Percentiles rank a stretch among this genome's conserved stretches.
Evolutionary conservation across 1,284 basidiomycete species (phyloP).

Genomic region (Earliella scabrosa): DNA sequence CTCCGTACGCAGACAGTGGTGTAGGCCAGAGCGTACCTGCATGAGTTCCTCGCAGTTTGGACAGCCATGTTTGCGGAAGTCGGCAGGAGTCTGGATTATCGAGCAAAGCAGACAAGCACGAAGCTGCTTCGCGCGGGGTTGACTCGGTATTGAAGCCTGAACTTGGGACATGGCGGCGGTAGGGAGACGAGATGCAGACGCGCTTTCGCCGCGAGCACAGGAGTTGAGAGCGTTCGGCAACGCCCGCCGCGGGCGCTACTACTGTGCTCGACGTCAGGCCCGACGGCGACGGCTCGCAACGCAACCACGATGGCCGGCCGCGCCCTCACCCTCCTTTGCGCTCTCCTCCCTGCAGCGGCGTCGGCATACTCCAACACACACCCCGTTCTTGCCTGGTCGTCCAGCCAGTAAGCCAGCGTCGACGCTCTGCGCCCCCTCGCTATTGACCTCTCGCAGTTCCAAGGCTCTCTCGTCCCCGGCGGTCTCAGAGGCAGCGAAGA

Average conservation of each 20-base stretch:
- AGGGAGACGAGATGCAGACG: neutral
- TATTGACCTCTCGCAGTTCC: conserved; percentile 42
- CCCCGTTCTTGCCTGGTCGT: conserved; percentile 75
- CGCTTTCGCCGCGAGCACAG: neutral
- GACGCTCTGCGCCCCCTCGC: neutral
- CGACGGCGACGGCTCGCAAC: conserved; percentile 6
- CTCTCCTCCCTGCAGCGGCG: conserved; percentile 48
- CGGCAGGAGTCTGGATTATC: conserved; percentile 82
- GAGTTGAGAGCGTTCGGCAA: conserved; percentile 11
- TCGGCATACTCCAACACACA: conserved; percentile 61
- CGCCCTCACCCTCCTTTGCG: conserved; percentile 28
- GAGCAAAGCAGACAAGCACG: conserved; percentile 94
- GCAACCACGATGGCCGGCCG: conserved; percentile 29
- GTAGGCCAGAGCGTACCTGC: conserved; percentile 58
- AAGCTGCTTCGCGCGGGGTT: conserved; percentile 72
- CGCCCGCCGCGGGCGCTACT: conserved; percentile 14
- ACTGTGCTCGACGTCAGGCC: conserved; percentile 2
- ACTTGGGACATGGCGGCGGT: conserved; percentile 30
- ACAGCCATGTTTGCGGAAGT: conserved; percentile 88
- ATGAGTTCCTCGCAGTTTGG: conserved; percentile 98
- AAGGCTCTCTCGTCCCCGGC: conserved; percentile 47
- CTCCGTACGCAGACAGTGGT: neutral
- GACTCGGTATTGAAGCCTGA: conserved; percentile 55
- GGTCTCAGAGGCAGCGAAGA: conserved; percentile 34
- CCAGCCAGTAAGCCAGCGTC: conserved; percentile 48